Base-by-base conservation (phyloP, 306 rosid genomes). In the Abrus precatorius region DNA sequence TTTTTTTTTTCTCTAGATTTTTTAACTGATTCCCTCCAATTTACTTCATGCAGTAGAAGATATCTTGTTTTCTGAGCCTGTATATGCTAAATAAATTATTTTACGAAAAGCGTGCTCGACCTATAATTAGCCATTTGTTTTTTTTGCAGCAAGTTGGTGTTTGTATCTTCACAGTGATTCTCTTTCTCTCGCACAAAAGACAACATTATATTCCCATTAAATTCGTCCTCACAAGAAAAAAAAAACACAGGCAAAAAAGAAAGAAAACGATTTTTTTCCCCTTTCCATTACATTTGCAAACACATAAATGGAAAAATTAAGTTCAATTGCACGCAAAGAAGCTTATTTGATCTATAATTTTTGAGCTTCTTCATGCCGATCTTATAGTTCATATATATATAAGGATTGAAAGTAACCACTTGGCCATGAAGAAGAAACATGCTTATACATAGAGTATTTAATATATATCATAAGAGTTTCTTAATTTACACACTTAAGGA, bases 201-300 rank as follows among this genome's bases (percentile, higher is more conserved):
- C 59, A 30, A 13, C 9, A n/a, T 40, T 10, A 38, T 69, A 38
- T 47, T 75, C 34, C 28, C 75, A 36, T 32, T 4, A 52, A 52
- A 3, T 68, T 33, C 75, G 33, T 54, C 32, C n/a, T 69, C 38
- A 28, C 41, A 34, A 59, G 13, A 44, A 45, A 33, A 29, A 11
- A 20, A 47, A 60, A 3, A 5, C 10, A 66, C 9, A n/a, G 9
- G 9, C 45, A 3, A 30, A 62, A 9, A 62, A 48, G 2, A 63
- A 11, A 40, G 14, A 52, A 36, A 38, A 20, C 2, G 41, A 63
- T 6, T 63, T 10, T 34, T 10, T 3, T 20, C 20, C 9, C 11
- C 6, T 3, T 80, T 53, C 79, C 54, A 41, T 43, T 63, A 43
- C 43, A 34, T 40, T 69, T 80, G 55, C 29, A 48, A 28, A 52